Evolutionary conservation across 371 early-diverging fungal genomes (phyloP).

Genomic region (Cokeromyces recurvatus): DNA sequence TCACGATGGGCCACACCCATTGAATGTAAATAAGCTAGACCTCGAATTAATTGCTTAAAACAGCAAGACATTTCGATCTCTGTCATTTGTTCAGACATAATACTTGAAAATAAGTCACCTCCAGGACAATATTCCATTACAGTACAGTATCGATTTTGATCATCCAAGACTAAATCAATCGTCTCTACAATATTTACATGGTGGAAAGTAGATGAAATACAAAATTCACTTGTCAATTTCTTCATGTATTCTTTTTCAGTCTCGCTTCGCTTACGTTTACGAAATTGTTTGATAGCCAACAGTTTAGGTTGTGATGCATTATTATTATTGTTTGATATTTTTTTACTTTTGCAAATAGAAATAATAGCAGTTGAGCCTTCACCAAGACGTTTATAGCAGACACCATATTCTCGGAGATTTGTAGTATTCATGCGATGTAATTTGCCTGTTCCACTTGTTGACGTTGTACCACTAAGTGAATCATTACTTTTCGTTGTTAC

Average conservation of each 20-base stretch:
- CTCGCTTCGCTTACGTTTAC: constrained; percentile 81
- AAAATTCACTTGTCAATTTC: constrained; percentile 86
- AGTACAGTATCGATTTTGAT: constrained; percentile 87
- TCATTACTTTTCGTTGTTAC: constrained; percentile 1
- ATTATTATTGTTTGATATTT: background rate
- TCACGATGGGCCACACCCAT: constrained; percentile 95
- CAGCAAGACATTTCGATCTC: constrained; percentile 76
- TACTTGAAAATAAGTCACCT: constrained; percentile 78
- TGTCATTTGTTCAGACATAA: constrained; percentile 72
- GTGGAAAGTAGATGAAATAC: constrained; percentile 83
- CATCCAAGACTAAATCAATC: constrained; percentile 89
- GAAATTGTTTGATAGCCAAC: constrained; percentile 91
- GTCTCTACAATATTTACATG: constrained; percentile 84
- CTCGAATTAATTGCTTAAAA: constrained; percentile 90
- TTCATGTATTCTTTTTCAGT: constrained; percentile 87
- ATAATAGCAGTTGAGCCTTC: constrained; percentile 87
- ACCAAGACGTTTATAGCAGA: constrained; percentile 74
- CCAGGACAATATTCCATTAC: constrained; percentile 93
- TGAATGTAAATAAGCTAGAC: constrained; percentile 86
- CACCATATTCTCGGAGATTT: constrained; percentile 60
- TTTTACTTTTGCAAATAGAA: constrained; percentile 57
- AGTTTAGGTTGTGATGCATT: constrained; percentile 9
- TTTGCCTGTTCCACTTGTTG: constrained; percentile 1
- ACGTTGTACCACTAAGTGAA: background rate
- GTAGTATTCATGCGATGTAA: constrained; percentile 13